phyloP scores from a whole-genome alignment of 805 yeast species.

The Yarrowia sp. region DNA sequence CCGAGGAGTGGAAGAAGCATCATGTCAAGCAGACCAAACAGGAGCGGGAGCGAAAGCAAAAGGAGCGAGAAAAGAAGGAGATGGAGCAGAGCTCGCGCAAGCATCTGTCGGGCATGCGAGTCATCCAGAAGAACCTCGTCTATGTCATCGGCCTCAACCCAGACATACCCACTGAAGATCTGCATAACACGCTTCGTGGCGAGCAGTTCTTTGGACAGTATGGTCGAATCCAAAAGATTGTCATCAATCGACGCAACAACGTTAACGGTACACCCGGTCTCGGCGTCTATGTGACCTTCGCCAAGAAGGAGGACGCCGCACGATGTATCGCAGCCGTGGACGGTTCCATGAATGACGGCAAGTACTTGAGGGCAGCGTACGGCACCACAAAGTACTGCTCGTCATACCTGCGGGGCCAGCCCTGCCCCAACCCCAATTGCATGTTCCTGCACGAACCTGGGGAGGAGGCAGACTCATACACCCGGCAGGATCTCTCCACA shows the following conservation, averaged over 20 bases:
- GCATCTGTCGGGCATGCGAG: conserved; percentile 94
- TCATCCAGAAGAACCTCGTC: conserved; percentile 95
- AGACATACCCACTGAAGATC: conserved; percentile 76
- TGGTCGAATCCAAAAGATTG: conserved; percentile 91
- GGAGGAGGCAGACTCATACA: conserved; percentile 96
- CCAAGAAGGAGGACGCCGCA: conserved; percentile 91
- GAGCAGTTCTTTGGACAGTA: conserved; percentile 98
- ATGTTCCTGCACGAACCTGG: conserved; percentile 99
- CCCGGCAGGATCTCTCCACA: conserved; percentile 80
- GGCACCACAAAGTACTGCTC: conserved; percentile 99
- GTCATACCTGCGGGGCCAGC: conserved; percentile 89
- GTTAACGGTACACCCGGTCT: conserved; percentile 67
- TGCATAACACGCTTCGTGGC: conserved; percentile 74
- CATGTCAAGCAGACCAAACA: conserved; percentile 75
- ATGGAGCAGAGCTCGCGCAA: conserved; percentile 81
- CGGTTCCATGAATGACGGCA: conserved; percentile 90
- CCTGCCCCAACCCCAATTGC: conserved; percentile 97
- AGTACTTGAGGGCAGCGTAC: conserved; percentile 86
- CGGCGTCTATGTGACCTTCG: conserved; percentile 93
- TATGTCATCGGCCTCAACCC: conserved; percentile 95
- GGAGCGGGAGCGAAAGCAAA: conserved; percentile 68
- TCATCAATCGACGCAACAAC: conserved; percentile 72
- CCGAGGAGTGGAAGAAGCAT: conserved; percentile 83
- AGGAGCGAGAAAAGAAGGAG: conserved; percentile 89
- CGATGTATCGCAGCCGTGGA: conserved; percentile 87